phyloP scores from a whole-genome alignment of 805 yeast genomes.

The Spathaspora passalidarum region DNA sequence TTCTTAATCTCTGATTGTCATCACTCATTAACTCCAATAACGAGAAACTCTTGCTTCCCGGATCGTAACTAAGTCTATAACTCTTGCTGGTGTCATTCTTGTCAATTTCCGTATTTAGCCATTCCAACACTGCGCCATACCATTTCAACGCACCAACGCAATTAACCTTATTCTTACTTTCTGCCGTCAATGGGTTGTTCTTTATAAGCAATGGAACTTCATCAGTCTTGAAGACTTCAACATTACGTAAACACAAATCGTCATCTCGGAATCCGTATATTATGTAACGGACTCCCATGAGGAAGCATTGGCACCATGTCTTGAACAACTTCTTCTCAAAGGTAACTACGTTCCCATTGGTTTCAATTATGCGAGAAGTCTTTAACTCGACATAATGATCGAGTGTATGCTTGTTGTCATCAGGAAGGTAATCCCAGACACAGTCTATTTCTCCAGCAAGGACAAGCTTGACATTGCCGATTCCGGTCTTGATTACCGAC shows the following conservation, averaged over 20 bases:
- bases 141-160: constrained; percentile 81
- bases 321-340: constrained; percentile 77
- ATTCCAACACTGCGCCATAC: constrained; percentile 80
- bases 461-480: constrained; percentile 65
- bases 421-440: constrained; percentile 76
- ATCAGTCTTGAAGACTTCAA: constrained; percentile 75
- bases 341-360: constrained; percentile 53
- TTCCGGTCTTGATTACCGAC: constrained; percentile 79
- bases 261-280: constrained; percentile 88
- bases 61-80: constrained; percentile 56
- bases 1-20: constrained; percentile 37
- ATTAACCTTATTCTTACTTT: constrained; percentile 45
- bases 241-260: constrained; percentile 54
- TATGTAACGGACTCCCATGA: constrained; percentile 78
- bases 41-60: constrained; percentile 50
- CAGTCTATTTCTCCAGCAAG: constrained; percentile 93
- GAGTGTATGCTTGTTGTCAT: constrained; percentile 42
- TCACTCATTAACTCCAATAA: constrained; percentile 45
- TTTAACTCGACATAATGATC: constrained; percentile 84
- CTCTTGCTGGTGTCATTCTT: constrained; percentile 48
- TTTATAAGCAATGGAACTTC: constrained; percentile 72
- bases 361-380: constrained; percentile 56
- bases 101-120: constrained; percentile 59
- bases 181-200: constrained; percentile 38
- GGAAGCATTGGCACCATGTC: constrained; percentile 93